Evolutionary conservation across 441 rosid species (phyloP), one percentile per base, ranked within the genome.

Genomic region (Croton setiger): DNA sequence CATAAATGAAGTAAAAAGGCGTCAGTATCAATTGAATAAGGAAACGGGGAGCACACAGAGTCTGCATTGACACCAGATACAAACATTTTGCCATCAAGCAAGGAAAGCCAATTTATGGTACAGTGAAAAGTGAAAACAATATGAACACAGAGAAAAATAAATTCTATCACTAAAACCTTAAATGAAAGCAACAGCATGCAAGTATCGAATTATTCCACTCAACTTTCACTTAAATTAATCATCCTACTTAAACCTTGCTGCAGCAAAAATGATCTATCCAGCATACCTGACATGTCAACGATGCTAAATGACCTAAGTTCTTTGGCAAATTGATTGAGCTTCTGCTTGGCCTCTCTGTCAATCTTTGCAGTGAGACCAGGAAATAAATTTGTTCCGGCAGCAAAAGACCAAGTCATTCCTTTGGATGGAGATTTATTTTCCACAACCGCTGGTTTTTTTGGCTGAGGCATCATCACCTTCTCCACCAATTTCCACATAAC

Each of bases 281-380:
- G 71, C 78, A 67, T 80, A 91, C 97, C 98, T 84, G 98, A 85
- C 95, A 93, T 87, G 89, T 93, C 98, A 79, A 91, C 94, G 60
- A 79, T 75, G 76, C 87, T 76, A 72, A 88, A 91, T 3, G 88
- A 55, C 80, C 93, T 81, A 12, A 93, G 92, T 79, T 89, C 91
- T 76, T 85, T 88, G 37, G 97, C 87, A 64, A 91, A 88, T 73
- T 85, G 96, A 75, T 89, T 88, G 68, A 94, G 93, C 75, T 82
- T 88, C 84, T 80, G 90, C 82, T 86, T 91, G 51, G 92, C 78
- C 59, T 89, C 89, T 45, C 86, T 77, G 76, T 87, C 89, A 78
- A 88, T 66, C 82, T 89, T 91, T 62, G 87, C 85, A 72, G 86
- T 74, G 43, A 84, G 75, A 44, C 87, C 85, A 7, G 93, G 88